Evolutionary conservation across 2,329 filamentous ascomycete species (phyloP).

Genomic region (Amauroascus niger): DNA sequence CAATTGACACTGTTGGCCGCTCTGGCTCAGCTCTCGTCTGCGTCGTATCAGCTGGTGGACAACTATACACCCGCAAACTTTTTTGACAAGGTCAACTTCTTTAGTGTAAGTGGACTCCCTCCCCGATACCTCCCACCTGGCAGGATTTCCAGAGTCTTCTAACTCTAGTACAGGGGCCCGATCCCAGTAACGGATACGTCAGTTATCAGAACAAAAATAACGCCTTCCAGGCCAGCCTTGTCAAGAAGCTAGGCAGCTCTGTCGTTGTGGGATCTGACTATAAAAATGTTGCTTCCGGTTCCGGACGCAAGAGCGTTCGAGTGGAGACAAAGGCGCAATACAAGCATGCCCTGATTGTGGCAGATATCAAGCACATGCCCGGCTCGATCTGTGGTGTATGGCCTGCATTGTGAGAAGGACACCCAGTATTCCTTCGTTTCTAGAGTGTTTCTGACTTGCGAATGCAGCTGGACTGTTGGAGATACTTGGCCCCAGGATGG

Average conservation of each 20-base stretch:
- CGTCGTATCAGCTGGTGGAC: constrained; percentile 16
- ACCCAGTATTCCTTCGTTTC: not conserved
- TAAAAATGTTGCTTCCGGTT: constrained; percentile 44
- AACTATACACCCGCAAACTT: constrained; percentile 29
- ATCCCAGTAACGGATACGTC: constrained; percentile 69
- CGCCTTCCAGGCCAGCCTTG: constrained; percentile 50
- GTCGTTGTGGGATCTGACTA: constrained; percentile 63
- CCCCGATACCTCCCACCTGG: not conserved
- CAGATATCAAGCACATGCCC: constrained; percentile 66
- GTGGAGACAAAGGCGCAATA: constrained; percentile 57
- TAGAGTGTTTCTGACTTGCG: constrained; percentile 7
- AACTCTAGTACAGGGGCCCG: constrained; percentile 31
- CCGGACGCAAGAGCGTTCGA: constrained; percentile 61
- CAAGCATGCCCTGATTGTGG: constrained; percentile 58
- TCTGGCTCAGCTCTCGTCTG: constrained; percentile 31
- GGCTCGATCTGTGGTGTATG: constrained; percentile 60
- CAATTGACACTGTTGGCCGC: constrained; percentile 40
- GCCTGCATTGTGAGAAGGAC: constrained; percentile 51
- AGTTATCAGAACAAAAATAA: constrained; percentile 53
- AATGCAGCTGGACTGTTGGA: constrained; percentile 47
- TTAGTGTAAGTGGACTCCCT: constrained; percentile 30
- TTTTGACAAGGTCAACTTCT: constrained; percentile 47
- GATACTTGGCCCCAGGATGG: constrained; percentile 59
- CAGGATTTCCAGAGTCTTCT: not conserved
- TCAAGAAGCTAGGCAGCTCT: constrained; percentile 45